Evolutionary conservation across 805 yeast species (phyloP), one percentile per base, ranked within the genome.

Genomic region (Saccharomycopsis sp.): DNA sequence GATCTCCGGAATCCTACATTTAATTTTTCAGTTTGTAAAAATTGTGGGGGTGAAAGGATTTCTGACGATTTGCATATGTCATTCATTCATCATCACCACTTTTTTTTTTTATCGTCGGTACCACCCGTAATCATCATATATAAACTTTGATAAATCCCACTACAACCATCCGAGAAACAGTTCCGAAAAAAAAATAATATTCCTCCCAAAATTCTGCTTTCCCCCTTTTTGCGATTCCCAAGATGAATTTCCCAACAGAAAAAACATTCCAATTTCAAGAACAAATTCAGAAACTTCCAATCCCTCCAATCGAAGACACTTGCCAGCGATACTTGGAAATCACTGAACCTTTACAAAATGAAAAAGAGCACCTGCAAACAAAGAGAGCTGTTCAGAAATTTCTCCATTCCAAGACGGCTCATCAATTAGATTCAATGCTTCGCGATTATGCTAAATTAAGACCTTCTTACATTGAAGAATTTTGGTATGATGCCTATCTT

Each of bases 401-500:
- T 62, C 59, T 85, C 47, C 65, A 71, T 45, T 63, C 72, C 34
- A 40, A 40, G 56, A 70, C 63, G 60, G 87, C 71, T 17, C 77
- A 76, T 43, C 67, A 66, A 44, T 72, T 76, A 41, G 94, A 88
- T 57, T 64, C 71, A 22, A 79, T 77, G 53, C 69, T 88, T 42
- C 67, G 79, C 14, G 72, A 71, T 40, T 85, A 82, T 57, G 64
- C 82, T 4, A 70, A 74, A 41, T 65, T 79, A 13, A 67, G 86
- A 51, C 78, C 84, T 40, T 81, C 94, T 2, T 88, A 84, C 60
- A 88, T 88, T 51, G 96, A 88, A 63, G 95, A 88, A 61, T 88
- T 88, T 61, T 88, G 96, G 96, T 88, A 77, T 62, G 96, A 88
- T 59, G 78, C 95, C 1, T 88, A 88, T 61, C 69, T 88, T 53